These are phyloP conservation scores for Talaromyces sp. DNA, from an alignment of 2,329 filamentous ascomycete species.

Conservation along the genomic window DNA sequence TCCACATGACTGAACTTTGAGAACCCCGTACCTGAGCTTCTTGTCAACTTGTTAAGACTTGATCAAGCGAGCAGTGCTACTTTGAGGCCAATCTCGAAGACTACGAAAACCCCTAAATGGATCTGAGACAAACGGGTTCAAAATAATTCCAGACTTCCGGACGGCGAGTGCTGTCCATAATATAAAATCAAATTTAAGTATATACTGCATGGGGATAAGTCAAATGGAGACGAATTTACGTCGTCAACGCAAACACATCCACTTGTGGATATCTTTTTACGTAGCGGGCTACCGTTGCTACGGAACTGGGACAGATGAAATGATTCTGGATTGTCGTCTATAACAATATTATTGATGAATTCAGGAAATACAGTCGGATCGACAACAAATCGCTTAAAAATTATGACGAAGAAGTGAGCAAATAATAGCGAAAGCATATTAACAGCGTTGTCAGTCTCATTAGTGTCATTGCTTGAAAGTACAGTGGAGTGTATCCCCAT, in stretches of 20 bases:
- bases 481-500: background rate
- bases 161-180: background rate
- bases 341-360: background rate
- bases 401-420: background rate
- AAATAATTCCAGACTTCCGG: background rate
- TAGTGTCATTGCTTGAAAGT: background rate
- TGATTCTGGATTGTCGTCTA: background rate
- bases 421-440: background rate
- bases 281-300: slow-evolving; percentile 14
- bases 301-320: slow-evolving; percentile 11
- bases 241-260: background rate
- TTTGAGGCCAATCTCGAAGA: background rate
- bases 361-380: background rate
- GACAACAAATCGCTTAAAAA: background rate
- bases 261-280: background rate
- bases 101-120: background rate
- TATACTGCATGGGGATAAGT: background rate
- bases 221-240: background rate
- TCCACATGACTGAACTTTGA: background rate
- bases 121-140: background rate
- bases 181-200: background rate
- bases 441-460: background rate
- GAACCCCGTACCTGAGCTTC: background rate
- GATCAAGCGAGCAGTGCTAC: background rate
- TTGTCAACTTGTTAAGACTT: too few species aligned